A percentile compares a stretch with the other conserved stretches of the same genome.
These are phyloP conservation scores for Epichloe bromicola DNA, from an alignment of 2,329 filamentous ascomycete genomes.

Conservation along the genomic window DNA sequence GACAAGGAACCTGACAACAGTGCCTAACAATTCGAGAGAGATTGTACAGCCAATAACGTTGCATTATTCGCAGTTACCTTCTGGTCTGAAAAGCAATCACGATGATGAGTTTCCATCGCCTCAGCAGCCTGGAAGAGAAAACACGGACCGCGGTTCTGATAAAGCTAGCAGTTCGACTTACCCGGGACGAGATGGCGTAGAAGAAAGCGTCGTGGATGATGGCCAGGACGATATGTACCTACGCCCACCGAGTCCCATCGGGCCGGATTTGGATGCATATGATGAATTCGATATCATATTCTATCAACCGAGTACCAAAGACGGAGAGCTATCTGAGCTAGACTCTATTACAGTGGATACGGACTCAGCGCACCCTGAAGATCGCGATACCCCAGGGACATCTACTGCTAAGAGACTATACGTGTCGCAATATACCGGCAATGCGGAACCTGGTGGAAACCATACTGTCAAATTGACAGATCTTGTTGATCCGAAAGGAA, in stretches of 20 bases:
- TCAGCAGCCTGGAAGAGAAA: background rate
- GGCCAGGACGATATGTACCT: background rate
- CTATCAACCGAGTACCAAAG: constrained; percentile 12
- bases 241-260: constrained; percentile 6
- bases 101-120: background rate
- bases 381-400: constrained; percentile 1
- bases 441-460: constrained; percentile 21
- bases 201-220: background rate
- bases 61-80: background rate
- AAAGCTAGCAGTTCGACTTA: background rate
- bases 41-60: background rate
- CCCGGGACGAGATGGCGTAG: background rate
- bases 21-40: no score
- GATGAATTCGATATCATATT: constrained; percentile 17
- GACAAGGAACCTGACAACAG: no score
- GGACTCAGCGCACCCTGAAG: constrained; percentile 8
- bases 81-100: background rate
- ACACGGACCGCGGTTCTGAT: background rate
- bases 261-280: constrained; percentile 17
- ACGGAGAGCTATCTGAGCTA: constrained; percentile 16
- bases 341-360: constrained; percentile 16
- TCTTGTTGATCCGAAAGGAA: constrained; percentile 19
- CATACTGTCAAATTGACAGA: constrained; percentile 23
- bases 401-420: constrained; percentile 16
- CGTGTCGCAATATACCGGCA: constrained; percentile 25